Evolutionary conservation across 331 rosid species (phyloP).

Genomic region (Rosa hybrid): DNA sequence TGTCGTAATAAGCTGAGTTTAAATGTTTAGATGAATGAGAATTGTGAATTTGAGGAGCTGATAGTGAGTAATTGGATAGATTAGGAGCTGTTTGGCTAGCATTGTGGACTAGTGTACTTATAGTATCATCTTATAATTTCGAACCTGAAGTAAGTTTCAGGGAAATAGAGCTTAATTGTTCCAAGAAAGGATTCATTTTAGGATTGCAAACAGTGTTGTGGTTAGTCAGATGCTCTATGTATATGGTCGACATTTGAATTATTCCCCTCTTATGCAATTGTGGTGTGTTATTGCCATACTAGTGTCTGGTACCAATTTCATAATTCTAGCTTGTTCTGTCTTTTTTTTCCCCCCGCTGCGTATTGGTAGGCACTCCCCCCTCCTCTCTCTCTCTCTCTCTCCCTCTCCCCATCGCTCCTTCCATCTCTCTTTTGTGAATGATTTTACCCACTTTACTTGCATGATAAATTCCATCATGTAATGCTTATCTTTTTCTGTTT

Average conservation of each 20-base stretch:
- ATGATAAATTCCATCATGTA: conserved; percentile 1
- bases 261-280: too few species aligned
- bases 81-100: conserved; percentile 2
- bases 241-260: too few species aligned
- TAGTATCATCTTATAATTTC: not conserved
- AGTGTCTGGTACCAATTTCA: too few species aligned
- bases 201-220: not conserved
- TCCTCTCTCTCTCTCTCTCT: too few species aligned
- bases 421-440: too few species aligned
- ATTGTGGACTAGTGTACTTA: not conserved
- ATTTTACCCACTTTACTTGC: not conserved
- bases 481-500: not conserved
- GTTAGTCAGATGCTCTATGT: too few species aligned
- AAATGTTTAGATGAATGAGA: not conserved
- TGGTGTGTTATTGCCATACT: too few species aligned
- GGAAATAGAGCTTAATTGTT: not conserved
- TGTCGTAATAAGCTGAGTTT: not conserved
- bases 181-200: not conserved
- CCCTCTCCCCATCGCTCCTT: too few species aligned
- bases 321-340: too few species aligned
- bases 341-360: too few species aligned
- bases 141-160: not conserved
- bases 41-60: not conserved
- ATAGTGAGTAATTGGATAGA: not conserved
- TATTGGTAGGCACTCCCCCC: too few species aligned